A percentile compares a stretch with the other conserved stretches of the same genome.
Conservation (phyloP, 148 eudicot species). For the Pharnaceum exiguum region DNA sequence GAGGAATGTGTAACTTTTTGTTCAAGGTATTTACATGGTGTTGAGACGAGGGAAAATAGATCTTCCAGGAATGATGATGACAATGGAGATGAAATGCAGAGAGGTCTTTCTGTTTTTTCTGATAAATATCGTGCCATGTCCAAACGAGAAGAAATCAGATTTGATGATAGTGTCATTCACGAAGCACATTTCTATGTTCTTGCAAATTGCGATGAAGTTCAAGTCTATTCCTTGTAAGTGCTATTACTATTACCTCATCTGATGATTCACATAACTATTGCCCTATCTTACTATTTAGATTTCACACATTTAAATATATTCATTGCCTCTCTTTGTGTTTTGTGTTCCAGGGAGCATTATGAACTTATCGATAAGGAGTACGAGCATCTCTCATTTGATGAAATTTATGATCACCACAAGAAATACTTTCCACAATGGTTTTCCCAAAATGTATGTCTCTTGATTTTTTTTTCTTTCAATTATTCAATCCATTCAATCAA, state of each 20-base stretch:
- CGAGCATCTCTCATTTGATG: background rate
- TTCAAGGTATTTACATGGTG: background rate
- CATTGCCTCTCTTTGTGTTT: no score
- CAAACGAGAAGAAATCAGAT: background rate
- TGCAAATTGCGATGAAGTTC: conserved; percentile 3
- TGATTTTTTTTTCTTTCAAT: no score
- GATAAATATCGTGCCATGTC: background rate
- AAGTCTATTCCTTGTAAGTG: conserved; percentile 1
- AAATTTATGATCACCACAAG: background rate
- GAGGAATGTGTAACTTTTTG: background rate
- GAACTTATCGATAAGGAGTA: background rate
- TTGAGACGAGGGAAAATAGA: background rate
- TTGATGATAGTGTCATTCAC: background rate
- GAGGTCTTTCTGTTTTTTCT: background rate
- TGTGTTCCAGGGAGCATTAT: background rate
- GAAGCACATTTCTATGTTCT: background rate
- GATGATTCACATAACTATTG: no score
- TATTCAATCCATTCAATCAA: no score
- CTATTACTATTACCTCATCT: no score
- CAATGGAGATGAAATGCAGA: background rate
- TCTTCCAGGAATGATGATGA: background rate
- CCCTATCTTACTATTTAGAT: no score
- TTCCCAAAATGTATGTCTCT: background rate
- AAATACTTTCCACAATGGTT: background rate
- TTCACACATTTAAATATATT: no score